Conservation (phyloP, 495 filamentous ascomycete species). For the Daldinia loculata region DNA sequence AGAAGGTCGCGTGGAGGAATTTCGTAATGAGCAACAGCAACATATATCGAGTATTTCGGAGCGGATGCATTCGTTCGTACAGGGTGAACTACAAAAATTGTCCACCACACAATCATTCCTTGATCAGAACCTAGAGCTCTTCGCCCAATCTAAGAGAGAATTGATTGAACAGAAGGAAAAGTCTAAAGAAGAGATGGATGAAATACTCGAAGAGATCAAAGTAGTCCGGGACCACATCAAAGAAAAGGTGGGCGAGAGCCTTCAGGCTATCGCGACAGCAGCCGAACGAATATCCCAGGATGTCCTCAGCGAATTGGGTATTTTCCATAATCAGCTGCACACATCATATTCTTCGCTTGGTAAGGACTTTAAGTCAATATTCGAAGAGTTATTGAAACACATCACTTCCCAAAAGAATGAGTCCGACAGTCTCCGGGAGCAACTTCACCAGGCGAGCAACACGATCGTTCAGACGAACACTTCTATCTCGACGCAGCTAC, state of each 20-base stretch:
- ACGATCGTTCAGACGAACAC: conserved; percentile 71
- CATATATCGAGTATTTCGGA: conserved; percentile 71
- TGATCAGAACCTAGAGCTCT: conserved; percentile 68
- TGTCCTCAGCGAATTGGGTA: conserved; percentile 84
- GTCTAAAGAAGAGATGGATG: conserved; percentile 88
- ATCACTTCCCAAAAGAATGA: conserved; percentile 81
- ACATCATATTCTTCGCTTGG: conserved; percentile 86
- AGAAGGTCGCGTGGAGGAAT: conserved; percentile 73
- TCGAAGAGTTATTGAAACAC: conserved; percentile 78
- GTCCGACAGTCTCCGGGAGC: conserved; percentile 71
- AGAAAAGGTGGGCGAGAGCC: conserved; percentile 80
- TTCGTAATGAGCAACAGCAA: conserved; percentile 73
- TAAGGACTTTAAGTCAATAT: conserved; percentile 85
- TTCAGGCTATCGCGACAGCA: conserved; percentile 83
- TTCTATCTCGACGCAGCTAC: conserved; percentile 70
- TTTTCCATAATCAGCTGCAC: conserved; percentile 85
- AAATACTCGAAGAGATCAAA: conserved; percentile 90
- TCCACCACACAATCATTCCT: conserved; percentile 72
- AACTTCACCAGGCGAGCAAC: conserved; percentile 73
- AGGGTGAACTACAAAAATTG: conserved; percentile 73
- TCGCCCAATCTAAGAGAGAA: conserved; percentile 70
- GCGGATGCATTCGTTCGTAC: conserved; percentile 77
- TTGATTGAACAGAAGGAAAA: conserved; percentile 72
- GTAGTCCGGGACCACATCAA: conserved; percentile 87
- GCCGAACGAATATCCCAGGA: conserved; percentile 88